Conservation (phyloP, 257 asterid species). For the Nicotiana knightiana region DNA sequence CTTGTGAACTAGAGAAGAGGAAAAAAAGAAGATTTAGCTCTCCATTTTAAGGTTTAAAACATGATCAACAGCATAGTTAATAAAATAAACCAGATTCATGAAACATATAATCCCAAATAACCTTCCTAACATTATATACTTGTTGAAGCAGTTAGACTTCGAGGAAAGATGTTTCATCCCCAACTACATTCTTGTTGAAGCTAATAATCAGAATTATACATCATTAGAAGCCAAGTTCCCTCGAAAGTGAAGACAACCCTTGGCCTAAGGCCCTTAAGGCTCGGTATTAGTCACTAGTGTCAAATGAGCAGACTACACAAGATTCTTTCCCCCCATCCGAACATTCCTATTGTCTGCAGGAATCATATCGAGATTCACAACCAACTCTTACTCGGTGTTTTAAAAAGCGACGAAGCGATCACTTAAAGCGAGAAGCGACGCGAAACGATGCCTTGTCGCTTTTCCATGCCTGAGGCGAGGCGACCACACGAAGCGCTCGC, state of each 20-base stretch:
- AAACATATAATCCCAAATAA: not conserved
- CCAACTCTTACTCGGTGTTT: not conserved
- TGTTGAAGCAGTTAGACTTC: not conserved
- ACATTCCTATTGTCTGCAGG: not conserved
- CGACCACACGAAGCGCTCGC: too few species aligned
- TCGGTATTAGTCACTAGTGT: not conserved
- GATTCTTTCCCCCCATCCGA: not conserved
- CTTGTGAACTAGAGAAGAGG: slow-evolving; percentile 54
- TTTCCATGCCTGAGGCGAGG: too few species aligned
- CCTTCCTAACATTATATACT: not conserved
- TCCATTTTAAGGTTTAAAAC: not conserved
- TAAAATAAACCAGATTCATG: not conserved
- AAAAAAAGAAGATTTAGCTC: slow-evolving; percentile 9
- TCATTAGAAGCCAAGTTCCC: not conserved
- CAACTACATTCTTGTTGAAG: too few species aligned
- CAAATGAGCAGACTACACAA: not conserved
- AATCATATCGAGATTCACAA: not conserved
- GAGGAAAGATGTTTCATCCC: not conserved
- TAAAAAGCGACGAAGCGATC: too few species aligned
- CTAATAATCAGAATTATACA: not conserved
- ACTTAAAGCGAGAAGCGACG: too few species aligned
- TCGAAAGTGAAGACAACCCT: not conserved
- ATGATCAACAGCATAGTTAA: not conserved
- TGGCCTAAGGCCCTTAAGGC: not conserved
- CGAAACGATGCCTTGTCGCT: too few species aligned